Base-by-base conservation (phyloP, 192 early-diverging fungal genomes). In the Lunasporangiospora selenospora region DNA sequence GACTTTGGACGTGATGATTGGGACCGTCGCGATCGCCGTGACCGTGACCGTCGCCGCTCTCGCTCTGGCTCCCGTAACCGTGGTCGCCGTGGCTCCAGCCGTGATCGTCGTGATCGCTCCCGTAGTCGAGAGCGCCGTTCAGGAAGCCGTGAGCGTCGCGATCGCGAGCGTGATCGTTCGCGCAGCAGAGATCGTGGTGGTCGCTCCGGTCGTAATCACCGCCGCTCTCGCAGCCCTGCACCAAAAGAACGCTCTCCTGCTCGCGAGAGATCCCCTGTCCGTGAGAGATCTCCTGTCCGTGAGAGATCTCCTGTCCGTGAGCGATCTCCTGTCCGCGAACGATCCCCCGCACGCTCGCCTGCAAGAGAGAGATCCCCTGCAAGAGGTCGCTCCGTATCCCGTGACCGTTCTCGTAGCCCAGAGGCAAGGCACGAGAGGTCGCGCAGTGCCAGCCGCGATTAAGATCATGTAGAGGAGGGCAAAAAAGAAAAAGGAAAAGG, bases 21-120 rank as follows among this genome's bases (percentile, higher is more conserved):
- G n/a, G n/a, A n/a, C n/a, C n/a, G n/a, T n/a, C 48, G 59, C 63
- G 83, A 61, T 62, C 77, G 71, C 60, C 86, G 81, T 66, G 77
- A 78, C 24, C 79, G 80, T 63, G 77, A 77, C 26, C 76, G 77
- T 40, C 77, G 85, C 19, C 78, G 78, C 27, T 78, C 80, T 39
- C 63, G 80, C 38, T 81, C 77, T 60, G 67, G 80, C 12, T 80
- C 77, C 36, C 62, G 60, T 62, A 77, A 76, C 43, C 79, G 66
- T 10, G 62, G 34, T 57, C 48, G 52, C 41, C 49, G 61, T 60
- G 39, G 29, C 36, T 53, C 41, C 49, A 53, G 56, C 32, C 61
- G 61, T 15, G 81, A 49, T 58, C 60, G 51, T 64, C 84, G 77
- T 58, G 69, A 75, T 19, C 76, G 81, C 45, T 83, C 80, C 56